Evolutionary conservation across 176 grass and related monocot genomes (phyloP).

Genomic region (Echinochloa phyllopogon): DNA sequence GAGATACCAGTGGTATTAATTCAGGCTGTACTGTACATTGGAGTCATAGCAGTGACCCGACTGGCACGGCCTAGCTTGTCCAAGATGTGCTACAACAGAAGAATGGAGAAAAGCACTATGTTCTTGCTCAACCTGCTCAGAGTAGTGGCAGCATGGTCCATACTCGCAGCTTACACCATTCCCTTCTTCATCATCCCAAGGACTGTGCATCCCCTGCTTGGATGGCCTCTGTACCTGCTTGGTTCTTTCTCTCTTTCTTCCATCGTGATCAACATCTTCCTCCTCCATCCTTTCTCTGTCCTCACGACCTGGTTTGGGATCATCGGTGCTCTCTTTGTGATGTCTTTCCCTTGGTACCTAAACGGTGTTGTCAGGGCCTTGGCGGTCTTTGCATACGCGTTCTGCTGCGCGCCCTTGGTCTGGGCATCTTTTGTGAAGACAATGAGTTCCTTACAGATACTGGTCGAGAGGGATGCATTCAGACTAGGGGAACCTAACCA

Average conservation of each 20-base stretch:
- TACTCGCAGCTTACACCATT: conserved; percentile 73
- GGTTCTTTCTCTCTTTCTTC: conserved; percentile 68
- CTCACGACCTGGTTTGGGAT: conserved; percentile 72
- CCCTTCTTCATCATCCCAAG: conserved; percentile 87
- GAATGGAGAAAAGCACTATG: conserved; percentile 69
- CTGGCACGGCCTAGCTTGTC: conserved; percentile 72
- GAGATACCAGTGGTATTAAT: conserved; percentile 73
- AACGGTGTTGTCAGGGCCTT: conserved; percentile 77
- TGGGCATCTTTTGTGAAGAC: conserved; percentile 75
- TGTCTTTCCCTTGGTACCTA: conserved; percentile 87
- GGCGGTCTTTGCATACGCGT: conserved; percentile 62
- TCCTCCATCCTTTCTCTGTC: conserved; percentile 61
- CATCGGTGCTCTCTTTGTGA: conserved; percentile 66
- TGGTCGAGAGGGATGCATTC: conserved; percentile 79
- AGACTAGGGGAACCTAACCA: conserved; percentile 74
- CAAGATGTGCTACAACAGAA: conserved; percentile 86
- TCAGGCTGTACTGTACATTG: conserved; percentile 73
- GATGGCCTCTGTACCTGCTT: conserved; percentile 86
- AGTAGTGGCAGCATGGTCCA: conserved; percentile 62
- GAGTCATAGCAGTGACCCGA: conserved; percentile 65
- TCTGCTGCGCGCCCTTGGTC: conserved; percentile 73
- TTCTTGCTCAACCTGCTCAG: conserved; percentile 68
- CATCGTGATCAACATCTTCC: conserved; percentile 77
- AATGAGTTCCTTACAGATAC: conserved; percentile 61
- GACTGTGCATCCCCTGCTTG: conserved; percentile 80